Base-by-base conservation (phyloP, 2,329 filamentous ascomycete species). In the Cryphonectria carpinicola region DNA sequence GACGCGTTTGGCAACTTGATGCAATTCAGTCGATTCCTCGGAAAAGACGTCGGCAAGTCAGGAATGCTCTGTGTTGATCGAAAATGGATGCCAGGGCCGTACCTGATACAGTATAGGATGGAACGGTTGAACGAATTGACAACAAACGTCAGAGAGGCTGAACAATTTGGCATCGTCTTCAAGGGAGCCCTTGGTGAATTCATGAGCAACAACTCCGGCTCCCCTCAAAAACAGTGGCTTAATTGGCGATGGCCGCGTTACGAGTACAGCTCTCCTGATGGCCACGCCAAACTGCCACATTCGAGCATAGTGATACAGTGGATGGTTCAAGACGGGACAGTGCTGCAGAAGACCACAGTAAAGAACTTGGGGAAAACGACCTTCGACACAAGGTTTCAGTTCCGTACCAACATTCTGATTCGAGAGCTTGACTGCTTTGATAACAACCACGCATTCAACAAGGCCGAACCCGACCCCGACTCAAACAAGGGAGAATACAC, bases 111-210 rank as follows among this genome's bases (percentile, higher is more conserved):
- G 7, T 10, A 2, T 6, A 49, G 46, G 46, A 49, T 49, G 46
- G 41, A 49, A n/a, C 0, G 1, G 1, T 49, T 49, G 46, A 49
- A 49, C 17, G 46, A 49, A 3, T 49, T 49, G 46, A n/a, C 3
- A 8, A n/a, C n/a, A 49, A 6, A 49, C 7, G 1, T n/a, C 46
- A 10, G 2, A 11, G 4, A 49, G 19, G 19, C 46, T 49, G 22
- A 49, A 49, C 46, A 7, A 49, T 49, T 49, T n/a, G 46, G 46
- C 22, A 49, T 49, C 46, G 46, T 49, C 17, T 49, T 49, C 22
- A 3, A 8, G 7, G 8, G 22, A n/a, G 7, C 0, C 2, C 22
- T 49, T 3, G 7, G 22, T 8, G 7, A n/a, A 1, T n/a, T 49
- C 22, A 49, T 49, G 22, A 49, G 4, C 43, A 49, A 49, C 43